Percentiles rank a stretch among this genome's conserved stretches.
phyloP scores from a whole-genome alignment of 2,329 filamentous ascomycete species.

The Xylaria sp. region DNA sequence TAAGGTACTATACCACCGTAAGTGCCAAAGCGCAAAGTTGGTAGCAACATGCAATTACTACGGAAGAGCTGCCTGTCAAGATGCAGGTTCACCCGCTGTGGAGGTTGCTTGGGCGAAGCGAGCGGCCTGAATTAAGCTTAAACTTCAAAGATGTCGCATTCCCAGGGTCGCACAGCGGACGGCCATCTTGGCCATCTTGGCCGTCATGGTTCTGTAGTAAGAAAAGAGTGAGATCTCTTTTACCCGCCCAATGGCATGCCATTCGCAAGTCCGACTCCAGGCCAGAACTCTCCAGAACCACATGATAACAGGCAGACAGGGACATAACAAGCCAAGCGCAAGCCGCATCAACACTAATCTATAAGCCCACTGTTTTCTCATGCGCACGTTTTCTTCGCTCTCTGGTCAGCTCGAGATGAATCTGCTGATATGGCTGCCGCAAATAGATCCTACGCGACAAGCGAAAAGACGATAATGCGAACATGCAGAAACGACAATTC shows the following conservation, averaged over 20 bases:
- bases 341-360: constrained; percentile 25
- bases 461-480: constrained; percentile 16
- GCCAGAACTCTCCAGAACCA: background rate
- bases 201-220: constrained; percentile 27
- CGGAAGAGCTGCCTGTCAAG: background rate
- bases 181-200: constrained; percentile 21
- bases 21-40: background rate
- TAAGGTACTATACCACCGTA: background rate
- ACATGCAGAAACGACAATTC: constrained; percentile 4
- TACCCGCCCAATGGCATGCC: constrained; percentile 15
- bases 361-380: constrained; percentile 13
- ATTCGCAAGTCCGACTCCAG: constrained; percentile 13
- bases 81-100: constrained; percentile 22
- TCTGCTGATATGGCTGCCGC: constrained; percentile 27
- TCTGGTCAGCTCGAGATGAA: constrained; percentile 19
- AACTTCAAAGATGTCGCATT: constrained; percentile 29
- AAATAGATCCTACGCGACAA: constrained; percentile 28
- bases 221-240: constrained; percentile 12
- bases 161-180: constrained; percentile 3
- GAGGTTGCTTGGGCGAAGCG: constrained; percentile 23
- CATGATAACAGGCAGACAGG: constrained; percentile 18
- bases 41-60: constrained; percentile 17
- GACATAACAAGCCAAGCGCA: background rate
- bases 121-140: constrained; percentile 33
- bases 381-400: constrained; percentile 30